Evolutionary conservation across 768 basidiomycete species (phyloP).

Genomic region (Boletus huronensis): DNA sequence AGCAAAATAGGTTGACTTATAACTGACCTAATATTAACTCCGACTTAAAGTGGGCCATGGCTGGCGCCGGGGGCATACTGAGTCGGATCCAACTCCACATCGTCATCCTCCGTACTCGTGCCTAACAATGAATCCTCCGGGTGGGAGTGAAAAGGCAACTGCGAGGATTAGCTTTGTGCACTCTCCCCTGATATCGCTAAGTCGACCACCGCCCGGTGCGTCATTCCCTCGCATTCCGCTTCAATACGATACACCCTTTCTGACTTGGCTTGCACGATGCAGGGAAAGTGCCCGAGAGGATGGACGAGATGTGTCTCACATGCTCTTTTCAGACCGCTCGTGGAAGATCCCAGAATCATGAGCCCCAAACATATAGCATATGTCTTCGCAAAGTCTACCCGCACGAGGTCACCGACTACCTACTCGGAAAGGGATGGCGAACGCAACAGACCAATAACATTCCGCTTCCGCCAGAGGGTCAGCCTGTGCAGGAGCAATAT

Average conservation of each 20-base stretch:
- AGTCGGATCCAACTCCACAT: neutral
- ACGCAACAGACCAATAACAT: conserved; percentile 48
- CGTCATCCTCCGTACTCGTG: neutral
- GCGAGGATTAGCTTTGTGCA: conserved; percentile 23
- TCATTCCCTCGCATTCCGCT: neutral
- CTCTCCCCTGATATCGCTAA: conserved; percentile 25
- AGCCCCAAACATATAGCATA: conserved; percentile 55
- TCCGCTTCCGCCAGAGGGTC: conserved; percentile 67
- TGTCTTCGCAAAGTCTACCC: conserved; percentile 66
- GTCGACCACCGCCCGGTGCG: conserved; percentile 24
- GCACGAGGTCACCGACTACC: conserved; percentile 58
- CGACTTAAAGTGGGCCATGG: conserved; percentile 15
- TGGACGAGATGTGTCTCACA: conserved; percentile 63
- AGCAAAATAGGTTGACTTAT: conserved; percentile 23
- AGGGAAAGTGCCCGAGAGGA: conserved; percentile 57
- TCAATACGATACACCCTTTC: neutral
- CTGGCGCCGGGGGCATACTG: neutral
- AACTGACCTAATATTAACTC: conserved; percentile 14
- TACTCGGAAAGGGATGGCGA: conserved; percentile 36
- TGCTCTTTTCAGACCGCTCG: conserved; percentile 57
- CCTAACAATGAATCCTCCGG: conserved; percentile 19
- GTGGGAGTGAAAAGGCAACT: conserved; percentile 9
- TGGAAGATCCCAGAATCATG: conserved; percentile 47
- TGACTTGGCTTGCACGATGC: neutral
- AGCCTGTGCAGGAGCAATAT: conserved; percentile 34